Conservation (phyloP, 345 rosid genomes). For the Dovyalis caffra region DNA sequence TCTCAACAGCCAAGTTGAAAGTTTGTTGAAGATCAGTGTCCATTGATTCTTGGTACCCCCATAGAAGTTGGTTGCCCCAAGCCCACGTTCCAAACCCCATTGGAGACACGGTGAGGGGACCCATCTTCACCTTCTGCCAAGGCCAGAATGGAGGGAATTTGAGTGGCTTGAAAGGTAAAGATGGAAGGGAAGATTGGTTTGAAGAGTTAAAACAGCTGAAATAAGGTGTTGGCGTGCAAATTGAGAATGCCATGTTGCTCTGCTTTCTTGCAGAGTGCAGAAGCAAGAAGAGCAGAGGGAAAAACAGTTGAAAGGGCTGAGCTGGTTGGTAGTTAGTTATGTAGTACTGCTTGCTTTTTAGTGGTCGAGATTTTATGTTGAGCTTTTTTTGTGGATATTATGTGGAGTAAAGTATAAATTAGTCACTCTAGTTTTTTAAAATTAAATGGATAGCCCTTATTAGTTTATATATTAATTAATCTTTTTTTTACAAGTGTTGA, state of each 20-base stretch:
- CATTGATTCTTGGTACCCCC: slow-evolving; percentile 88
- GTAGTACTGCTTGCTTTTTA: background rate
- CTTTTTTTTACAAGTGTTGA: too few species aligned
- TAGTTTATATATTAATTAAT: too few species aligned
- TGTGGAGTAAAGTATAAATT: too few species aligned
- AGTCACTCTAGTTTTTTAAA: too few species aligned
- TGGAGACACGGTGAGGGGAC: slow-evolving; percentile 83
- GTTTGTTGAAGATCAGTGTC: slow-evolving; percentile 73
- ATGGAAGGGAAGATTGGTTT: slow-evolving; percentile 30
- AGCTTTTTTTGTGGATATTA: background rate
- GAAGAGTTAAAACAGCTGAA: slow-evolving; percentile 41
- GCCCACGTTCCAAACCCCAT: slow-evolving; percentile 99
- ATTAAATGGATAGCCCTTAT: too few species aligned
- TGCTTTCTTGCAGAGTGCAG: background rate
- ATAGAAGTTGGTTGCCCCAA: slow-evolving; percentile 94
- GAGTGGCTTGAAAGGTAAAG: slow-evolving; percentile 46
- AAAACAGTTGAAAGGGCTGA: background rate
- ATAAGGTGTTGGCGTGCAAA: slow-evolving; percentile 25
- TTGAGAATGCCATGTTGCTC: slow-evolving; percentile 42
- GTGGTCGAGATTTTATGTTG: background rate
- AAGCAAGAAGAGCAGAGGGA: background rate
- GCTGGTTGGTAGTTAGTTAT: background rate
- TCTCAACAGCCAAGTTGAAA: slow-evolving; percentile 69
- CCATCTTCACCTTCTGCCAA: slow-evolving; percentile 87
- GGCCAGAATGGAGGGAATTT: slow-evolving; percentile 86